Conservation (phyloP, 805 yeast species). For the Yamadazyma sp. region DNA sequence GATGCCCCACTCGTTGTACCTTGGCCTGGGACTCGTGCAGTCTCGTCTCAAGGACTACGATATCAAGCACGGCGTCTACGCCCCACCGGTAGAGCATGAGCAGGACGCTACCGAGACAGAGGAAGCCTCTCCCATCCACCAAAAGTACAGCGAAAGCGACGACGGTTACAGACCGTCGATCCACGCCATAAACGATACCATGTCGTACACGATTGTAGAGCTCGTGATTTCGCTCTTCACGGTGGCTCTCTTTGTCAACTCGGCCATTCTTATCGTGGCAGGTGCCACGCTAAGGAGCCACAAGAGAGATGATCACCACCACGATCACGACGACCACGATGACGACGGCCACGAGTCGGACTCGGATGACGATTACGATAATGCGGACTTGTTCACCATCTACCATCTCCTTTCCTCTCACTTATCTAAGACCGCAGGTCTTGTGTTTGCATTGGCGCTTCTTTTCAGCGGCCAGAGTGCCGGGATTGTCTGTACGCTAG, state of each 20-base stretch:
- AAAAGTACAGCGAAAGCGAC: slow-evolving; percentile 6
- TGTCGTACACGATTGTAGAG: slow-evolving; percentile 41
- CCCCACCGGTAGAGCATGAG: slow-evolving; percentile 20
- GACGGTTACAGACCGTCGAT: slow-evolving; percentile 39
- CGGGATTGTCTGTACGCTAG: slow-evolving; percentile 89
- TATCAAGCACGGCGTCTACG: slow-evolving; percentile 54
- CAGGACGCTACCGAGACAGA: background rate
- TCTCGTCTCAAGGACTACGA: slow-evolving; percentile 80
- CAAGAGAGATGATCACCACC: slow-evolving; percentile 3
- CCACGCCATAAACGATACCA: slow-evolving; percentile 41
- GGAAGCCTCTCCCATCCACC: slow-evolving; percentile 1
- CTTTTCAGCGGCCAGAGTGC: slow-evolving; percentile 93
- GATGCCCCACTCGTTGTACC: slow-evolving; percentile 86
- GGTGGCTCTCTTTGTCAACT: slow-evolving; percentile 45
- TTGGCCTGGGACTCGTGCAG: slow-evolving; percentile 87
- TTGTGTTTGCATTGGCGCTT: slow-evolving; percentile 85
- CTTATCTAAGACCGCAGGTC: slow-evolving; percentile 82
- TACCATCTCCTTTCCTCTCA: slow-evolving; percentile 68
- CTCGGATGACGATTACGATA: slow-evolving; percentile 29
- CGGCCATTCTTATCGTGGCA: slow-evolving; percentile 74
- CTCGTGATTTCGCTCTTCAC: slow-evolving; percentile 40
- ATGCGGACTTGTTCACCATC: slow-evolving; percentile 79
- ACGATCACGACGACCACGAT: slow-evolving; percentile 12
- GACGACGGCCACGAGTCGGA: slow-evolving; percentile 15
- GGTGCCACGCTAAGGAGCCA: slow-evolving; percentile 72